Percentiles rank a stretch among this genome's conserved stretches.
phyloP scores from a whole-genome alignment of 495 filamentous ascomycete genomes.

The Bacidia gigantensis region DNA sequence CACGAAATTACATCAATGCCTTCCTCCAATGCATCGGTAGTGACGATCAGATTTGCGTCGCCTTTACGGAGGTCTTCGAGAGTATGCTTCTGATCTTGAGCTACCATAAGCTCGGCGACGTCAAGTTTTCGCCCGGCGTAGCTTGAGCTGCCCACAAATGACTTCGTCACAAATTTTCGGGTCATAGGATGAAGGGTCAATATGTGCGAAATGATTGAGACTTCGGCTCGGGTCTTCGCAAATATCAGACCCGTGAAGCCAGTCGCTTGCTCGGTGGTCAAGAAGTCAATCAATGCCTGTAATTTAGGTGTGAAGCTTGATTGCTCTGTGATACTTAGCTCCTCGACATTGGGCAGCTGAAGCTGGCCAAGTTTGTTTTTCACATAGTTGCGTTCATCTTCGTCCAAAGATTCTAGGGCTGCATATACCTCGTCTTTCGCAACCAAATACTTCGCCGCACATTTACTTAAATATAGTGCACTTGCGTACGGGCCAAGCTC shows the following conservation, averaged over 20 bases:
- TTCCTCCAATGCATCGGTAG: constrained; percentile 81
- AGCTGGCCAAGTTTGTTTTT: constrained; percentile 9
- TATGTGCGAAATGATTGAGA: constrained; percentile 51
- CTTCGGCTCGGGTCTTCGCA: constrained; percentile 56
- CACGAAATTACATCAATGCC: constrained; percentile 82
- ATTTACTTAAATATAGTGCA: constrained; percentile 53
- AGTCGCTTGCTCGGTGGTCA: constrained; percentile 30
- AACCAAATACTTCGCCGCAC: constrained; percentile 32
- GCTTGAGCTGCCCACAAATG: constrained; percentile 61
- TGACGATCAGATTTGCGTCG: constrained; percentile 60
- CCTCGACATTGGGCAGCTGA: background rate
- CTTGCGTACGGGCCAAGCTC: constrained; percentile 65
- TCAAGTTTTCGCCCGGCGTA: constrained; percentile 31
- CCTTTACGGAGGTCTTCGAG: constrained; percentile 58
- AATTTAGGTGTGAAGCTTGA: constrained; percentile 39
- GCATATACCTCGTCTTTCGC: constrained; percentile 21
- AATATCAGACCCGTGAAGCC: constrained; percentile 65
- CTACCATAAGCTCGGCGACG: constrained; percentile 47
- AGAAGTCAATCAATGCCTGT: constrained; percentile 36
- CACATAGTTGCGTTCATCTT: constrained; percentile 50
- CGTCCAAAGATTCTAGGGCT: constrained; percentile 27
- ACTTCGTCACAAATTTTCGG: constrained; percentile 43
- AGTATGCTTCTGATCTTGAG: constrained; percentile 40
- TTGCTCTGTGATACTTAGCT: background rate
- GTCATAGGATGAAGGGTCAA: constrained; percentile 47